phyloP scores from a whole-genome alignment of 2,329 filamentous ascomycete species.

The Paraphaeosphaeria minitans region DNA sequence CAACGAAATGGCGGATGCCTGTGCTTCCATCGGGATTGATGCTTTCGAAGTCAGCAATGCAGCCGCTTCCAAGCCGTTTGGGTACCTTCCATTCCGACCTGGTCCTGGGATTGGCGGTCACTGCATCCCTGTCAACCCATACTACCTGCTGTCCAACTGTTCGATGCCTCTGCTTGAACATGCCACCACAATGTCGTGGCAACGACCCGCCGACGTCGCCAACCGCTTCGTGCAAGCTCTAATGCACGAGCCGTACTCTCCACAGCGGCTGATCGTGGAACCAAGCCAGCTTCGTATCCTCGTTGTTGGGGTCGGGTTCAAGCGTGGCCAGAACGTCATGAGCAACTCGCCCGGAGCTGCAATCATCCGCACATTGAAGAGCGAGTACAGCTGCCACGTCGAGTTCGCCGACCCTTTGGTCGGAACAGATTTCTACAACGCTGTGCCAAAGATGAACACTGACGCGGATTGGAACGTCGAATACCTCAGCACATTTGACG shows the following conservation, averaged over 20 bases:
- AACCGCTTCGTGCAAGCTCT: slow-evolving; percentile 16
- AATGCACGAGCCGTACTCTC: slow-evolving; percentile 3
- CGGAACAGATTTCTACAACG: slow-evolving; percentile 48
- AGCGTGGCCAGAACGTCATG: slow-evolving; percentile 54
- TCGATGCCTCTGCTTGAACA: slow-evolving; percentile 54
- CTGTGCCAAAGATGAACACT: slow-evolving; percentile 48
- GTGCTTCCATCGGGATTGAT: slow-evolving; percentile 52
- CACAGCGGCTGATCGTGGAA: not conserved
- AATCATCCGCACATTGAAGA: slow-evolving; percentile 43
- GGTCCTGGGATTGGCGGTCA: slow-evolving; percentile 60
- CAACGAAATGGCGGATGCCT: slow-evolving; percentile 63
- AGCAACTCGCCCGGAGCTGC: slow-evolving; percentile 57
- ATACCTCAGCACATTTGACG: slow-evolving; percentile 51
- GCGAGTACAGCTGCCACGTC: slow-evolving; percentile 49
- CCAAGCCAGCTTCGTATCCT: slow-evolving; percentile 50
- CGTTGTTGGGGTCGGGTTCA: slow-evolving; percentile 60
- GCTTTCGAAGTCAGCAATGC: slow-evolving; percentile 57
- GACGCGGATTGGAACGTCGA: slow-evolving; percentile 46
- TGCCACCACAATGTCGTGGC: slow-evolving; percentile 53
- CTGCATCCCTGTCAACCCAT: slow-evolving; percentile 63
- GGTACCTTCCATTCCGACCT: slow-evolving; percentile 56
- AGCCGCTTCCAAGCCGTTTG: slow-evolving; percentile 56
- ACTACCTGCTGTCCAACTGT: slow-evolving; percentile 54
- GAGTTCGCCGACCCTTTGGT: slow-evolving; percentile 54
- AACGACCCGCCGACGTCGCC: slow-evolving; percentile 47